Evolutionary conservation across 805 yeast genomes (phyloP).

Genomic region (Suhomyces pyralidae): DNA sequence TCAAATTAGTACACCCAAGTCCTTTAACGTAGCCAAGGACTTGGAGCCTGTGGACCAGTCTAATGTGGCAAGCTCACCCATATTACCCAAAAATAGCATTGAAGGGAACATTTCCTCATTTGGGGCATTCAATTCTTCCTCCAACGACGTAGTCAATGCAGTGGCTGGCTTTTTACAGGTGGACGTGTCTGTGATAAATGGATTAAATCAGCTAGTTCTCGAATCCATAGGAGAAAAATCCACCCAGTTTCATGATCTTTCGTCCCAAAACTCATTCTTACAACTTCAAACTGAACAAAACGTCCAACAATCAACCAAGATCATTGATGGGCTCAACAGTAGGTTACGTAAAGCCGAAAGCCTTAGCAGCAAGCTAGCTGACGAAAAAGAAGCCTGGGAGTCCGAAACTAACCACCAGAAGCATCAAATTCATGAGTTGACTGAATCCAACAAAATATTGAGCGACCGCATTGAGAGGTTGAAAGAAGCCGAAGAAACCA

Average conservation of each 20-base stretch:
- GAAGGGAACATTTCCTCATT: background rate
- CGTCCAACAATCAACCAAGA: conserved; percentile 19
- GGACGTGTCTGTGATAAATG: conserved; percentile 15
- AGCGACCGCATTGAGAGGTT: conserved; percentile 4
- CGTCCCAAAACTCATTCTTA: conserved; percentile 29
- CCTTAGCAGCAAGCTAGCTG: conserved; percentile 2
- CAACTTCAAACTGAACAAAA: conserved; percentile 36
- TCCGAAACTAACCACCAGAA: background rate
- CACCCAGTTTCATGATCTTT: conserved; percentile 24
- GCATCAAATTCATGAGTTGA: conserved; percentile 8
- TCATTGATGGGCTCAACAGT: conserved; percentile 21
- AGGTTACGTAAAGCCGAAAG: conserved; percentile 14
- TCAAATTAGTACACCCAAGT: conserved; percentile 38
- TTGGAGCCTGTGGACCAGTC: conserved; percentile 1
- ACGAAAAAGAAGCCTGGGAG: background rate
- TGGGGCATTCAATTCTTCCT: conserved; percentile 2
- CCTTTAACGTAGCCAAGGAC: conserved; percentile 41
- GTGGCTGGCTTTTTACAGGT: conserved; percentile 28
- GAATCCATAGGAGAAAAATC: conserved; percentile 24
- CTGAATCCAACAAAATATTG: conserved; percentile 7
- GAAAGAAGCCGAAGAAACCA: conserved; percentile 4
- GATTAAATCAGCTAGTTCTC: conserved; percentile 14
- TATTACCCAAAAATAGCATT: conserved; percentile 7
- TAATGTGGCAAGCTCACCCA: conserved; percentile 21
- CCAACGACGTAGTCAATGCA: conserved; percentile 12